Evolutionary conservation across 179 eudicot species (phyloP).

Genomic region (Drosera spatulata): DNA sequence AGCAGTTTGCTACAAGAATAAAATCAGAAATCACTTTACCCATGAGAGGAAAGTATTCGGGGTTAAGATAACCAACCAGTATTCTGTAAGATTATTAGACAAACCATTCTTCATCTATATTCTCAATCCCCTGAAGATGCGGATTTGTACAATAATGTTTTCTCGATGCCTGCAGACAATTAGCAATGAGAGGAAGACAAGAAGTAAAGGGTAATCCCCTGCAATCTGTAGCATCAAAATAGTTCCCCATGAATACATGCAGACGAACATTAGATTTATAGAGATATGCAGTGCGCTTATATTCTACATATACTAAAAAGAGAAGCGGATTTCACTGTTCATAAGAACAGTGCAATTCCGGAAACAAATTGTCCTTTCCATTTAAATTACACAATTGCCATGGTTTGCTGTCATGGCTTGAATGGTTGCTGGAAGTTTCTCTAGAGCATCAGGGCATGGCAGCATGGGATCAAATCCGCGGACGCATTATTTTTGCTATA

Average conservation of each 20-base stretch:
- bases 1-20: conserved; percentile 59
- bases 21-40: background rate
- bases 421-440: too few species aligned
- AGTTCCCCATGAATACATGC: background rate
- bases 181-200: background rate
- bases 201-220: background rate
- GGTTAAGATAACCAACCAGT: background rate
- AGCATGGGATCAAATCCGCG: too few species aligned
- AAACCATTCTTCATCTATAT: conserved; percentile 87
- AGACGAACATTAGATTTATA: too few species aligned
- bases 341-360: too few species aligned
- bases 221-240: background rate
- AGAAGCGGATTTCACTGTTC: too few species aligned
- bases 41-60: background rate
- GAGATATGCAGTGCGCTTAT: too few species aligned
- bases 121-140: conserved; percentile 34
- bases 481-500: too few species aligned
- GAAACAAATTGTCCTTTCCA: too few species aligned
- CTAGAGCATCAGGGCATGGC: too few species aligned
- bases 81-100: conserved; percentile 3
- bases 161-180: conserved; percentile 67
- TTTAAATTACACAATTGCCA: too few species aligned
- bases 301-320: too few species aligned
- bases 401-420: too few species aligned
- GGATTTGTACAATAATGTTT: conserved; percentile 90